phyloP scores from a whole-genome alignment of 331 rosid species.

The Acacia pycnantha region DNA sequence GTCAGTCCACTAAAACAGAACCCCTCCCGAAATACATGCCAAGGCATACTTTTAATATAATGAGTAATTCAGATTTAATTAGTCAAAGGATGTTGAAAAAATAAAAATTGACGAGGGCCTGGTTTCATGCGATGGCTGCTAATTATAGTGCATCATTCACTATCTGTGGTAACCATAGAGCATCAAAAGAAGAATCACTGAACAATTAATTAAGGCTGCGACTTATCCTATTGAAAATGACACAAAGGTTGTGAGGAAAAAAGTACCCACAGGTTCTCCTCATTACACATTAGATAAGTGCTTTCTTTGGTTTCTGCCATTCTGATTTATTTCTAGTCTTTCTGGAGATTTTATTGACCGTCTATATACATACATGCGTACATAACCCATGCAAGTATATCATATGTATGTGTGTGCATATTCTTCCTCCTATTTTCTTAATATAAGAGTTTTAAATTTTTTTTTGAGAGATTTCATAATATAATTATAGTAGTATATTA shows the following conservation, averaged over 20 bases:
- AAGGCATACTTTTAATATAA: background rate
- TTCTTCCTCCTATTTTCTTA: too few species aligned
- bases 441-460: too few species aligned
- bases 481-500: too few species aligned
- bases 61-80: background rate
- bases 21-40: background rate
- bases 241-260: background rate
- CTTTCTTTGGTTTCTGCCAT: background rate
- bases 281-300: too few species aligned
- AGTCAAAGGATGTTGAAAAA: background rate
- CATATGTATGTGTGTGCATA: background rate
- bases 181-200: background rate
- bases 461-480: too few species aligned
- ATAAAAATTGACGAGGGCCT: background rate
- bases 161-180: background rate
- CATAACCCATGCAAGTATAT: background rate
- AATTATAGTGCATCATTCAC: background rate
- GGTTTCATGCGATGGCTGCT: background rate
- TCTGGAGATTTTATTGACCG: background rate
- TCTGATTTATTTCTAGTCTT: background rate
- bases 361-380: too few species aligned
- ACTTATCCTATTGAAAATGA: background rate
- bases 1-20: background rate
- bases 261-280: background rate
- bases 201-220: background rate